These are phyloP conservation scores for Metschnikowia dekortorum DNA, from an alignment of 805 yeast genomes.

Conservation along the genomic window DNA sequence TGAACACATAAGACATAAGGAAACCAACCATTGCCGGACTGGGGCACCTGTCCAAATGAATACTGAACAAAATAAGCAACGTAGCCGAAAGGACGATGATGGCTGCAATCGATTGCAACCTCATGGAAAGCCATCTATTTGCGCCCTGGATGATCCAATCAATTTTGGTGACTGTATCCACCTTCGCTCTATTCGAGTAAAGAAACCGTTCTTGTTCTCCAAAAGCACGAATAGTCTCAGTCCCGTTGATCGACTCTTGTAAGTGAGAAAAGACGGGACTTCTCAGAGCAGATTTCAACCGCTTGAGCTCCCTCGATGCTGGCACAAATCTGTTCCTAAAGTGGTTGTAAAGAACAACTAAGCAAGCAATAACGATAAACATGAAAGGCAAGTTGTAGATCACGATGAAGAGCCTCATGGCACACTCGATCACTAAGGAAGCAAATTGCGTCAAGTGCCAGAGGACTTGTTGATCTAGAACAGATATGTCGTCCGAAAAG, in stretches of 20 bases:
- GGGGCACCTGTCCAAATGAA: conserved; percentile 20
- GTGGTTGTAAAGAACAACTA: conserved; percentile 28
- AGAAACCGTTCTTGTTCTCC: conserved; percentile 27
- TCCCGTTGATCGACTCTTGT: conserved; percentile 36
- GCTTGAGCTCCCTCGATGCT: conserved; percentile 32
- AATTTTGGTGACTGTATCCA: conserved; percentile 22
- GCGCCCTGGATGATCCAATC: conserved; percentile 21
- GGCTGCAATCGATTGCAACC: conserved; percentile 35
- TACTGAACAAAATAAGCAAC: conserved; percentile 23
- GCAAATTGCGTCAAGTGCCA: conserved; percentile 28
- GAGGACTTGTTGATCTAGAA: conserved; percentile 29
- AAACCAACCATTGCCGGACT: conserved; percentile 36
- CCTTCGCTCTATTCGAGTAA: conserved; percentile 20
- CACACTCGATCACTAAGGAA: conserved; percentile 20
- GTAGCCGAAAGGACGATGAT: conserved; percentile 28
- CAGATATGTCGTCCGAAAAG: conserved; percentile 34
- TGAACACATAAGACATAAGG: conserved; percentile 33
- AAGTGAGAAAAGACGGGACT: conserved; percentile 33
- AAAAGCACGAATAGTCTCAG: conserved; percentile 33
- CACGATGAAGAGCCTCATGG: conserved; percentile 29
- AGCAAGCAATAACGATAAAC: conserved; percentile 23
- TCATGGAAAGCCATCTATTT: conserved; percentile 35
- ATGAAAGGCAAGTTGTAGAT: conserved; percentile 30
- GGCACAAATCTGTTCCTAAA: conserved; percentile 30
- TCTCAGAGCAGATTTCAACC: conserved; percentile 28